Percentiles rank a stretch among this genome's conserved stretches.
These are phyloP conservation scores for Ophiocordyceps polyrhachis-furcata DNA, from an alignment of 2,329 filamentous ascomycete genomes.

Conservation along the genomic window DNA sequence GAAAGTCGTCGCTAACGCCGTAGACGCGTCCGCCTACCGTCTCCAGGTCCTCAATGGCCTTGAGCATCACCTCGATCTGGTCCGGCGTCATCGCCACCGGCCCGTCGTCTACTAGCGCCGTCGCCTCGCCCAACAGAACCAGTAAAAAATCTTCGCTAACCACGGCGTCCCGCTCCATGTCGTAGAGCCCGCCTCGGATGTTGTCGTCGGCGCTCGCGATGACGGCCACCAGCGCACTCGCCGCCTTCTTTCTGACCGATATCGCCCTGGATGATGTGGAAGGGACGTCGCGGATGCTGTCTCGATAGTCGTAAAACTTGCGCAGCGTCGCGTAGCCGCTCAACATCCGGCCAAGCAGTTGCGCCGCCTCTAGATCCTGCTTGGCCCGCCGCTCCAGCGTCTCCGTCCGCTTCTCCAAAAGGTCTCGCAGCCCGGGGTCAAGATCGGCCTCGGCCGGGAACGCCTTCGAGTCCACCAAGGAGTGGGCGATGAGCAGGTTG, in stretches of 20 bases:
- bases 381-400: constrained; percentile 55
- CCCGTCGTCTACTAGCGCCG: constrained; percentile 44
- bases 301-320: constrained; percentile 77
- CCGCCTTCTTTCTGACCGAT: constrained; percentile 48
- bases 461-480: constrained; percentile 64
- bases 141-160: constrained; percentile 79
- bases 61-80: constrained; percentile 58
- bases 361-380: constrained; percentile 63
- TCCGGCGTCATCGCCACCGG: constrained; percentile 40
- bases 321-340: constrained; percentile 86
- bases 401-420: constrained; percentile 53
- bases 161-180: constrained; percentile 60
- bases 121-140: constrained; percentile 64
- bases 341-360: constrained; percentile 66
- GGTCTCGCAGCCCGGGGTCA: constrained; percentile 48
- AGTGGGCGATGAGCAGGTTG: constrained; percentile 73
- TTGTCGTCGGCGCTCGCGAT: constrained; percentile 76
- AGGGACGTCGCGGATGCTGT: constrained; percentile 22
- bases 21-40: constrained; percentile 57
- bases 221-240: constrained; percentile 59
- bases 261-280: constrained; percentile 23
- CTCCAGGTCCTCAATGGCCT: constrained; percentile 62
- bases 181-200: constrained; percentile 79
- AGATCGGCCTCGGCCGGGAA: constrained; percentile 56
- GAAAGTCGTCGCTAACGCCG: constrained; percentile 57